Evolutionary conservation across 116 monocot species (phyloP).

Genomic region (Zostera marina): DNA sequence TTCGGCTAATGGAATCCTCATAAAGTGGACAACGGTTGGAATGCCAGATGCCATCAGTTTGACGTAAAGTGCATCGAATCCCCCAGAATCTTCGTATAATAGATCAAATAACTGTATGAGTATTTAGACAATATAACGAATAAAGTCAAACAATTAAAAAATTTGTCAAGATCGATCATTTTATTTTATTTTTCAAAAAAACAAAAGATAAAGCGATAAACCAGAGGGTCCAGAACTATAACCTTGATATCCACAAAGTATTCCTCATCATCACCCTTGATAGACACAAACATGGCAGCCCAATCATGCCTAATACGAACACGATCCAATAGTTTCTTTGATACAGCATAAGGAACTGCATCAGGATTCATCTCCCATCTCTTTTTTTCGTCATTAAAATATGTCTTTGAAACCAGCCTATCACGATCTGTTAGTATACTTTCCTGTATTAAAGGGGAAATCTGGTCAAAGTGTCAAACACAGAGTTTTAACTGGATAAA

Average conservation of each 20-base stretch:
- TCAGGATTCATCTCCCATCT: slow-evolving; percentile 91
- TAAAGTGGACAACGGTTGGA: slow-evolving; percentile 71
- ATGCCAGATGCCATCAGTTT: slow-evolving; percentile 72
- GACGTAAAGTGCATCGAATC: slow-evolving; percentile 66
- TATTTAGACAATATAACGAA: not conserved
- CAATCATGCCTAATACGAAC: slow-evolving; percentile 80
- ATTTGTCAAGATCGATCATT: too few species aligned
- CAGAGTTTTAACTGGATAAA: not conserved
- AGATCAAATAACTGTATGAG: slow-evolving; percentile 55
- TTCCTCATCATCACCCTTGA: slow-evolving; percentile 81
- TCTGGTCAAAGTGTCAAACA: not conserved
- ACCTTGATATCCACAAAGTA: slow-evolving; percentile 82
- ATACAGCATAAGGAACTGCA: slow-evolving; percentile 69
- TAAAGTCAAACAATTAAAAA: too few species aligned
- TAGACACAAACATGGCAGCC: slow-evolving; percentile 68
- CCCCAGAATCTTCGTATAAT: slow-evolving; percentile 79
- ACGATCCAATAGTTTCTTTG: slow-evolving; percentile 52
- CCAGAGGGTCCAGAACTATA: not conserved
- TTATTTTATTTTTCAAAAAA: not conserved
- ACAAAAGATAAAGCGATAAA: not conserved
- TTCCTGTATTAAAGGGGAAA: slow-evolving; percentile 32
- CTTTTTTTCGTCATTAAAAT: slow-evolving; percentile 64
- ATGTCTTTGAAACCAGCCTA: slow-evolving; percentile 53
- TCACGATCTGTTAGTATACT: slow-evolving; percentile 52
- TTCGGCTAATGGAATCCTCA: slow-evolving; percentile 81